Base-by-base conservation (phyloP, 192 early-diverging fungal species). In the Irineochytrium annulatum region DNA sequence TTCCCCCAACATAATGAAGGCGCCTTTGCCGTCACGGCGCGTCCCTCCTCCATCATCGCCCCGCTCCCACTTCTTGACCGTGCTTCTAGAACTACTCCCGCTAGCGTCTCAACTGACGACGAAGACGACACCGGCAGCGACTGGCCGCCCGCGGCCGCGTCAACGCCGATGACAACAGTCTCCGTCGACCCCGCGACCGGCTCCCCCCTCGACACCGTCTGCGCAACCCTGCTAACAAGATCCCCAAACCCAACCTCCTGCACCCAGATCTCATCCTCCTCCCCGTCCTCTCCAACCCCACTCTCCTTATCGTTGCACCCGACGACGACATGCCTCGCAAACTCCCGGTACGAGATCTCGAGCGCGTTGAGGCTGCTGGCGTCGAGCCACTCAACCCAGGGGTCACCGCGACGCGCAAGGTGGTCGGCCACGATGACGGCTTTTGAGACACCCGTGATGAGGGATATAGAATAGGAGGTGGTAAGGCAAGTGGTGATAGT, bases 381-480 rank as follows among this genome's bases (percentile, higher is more conserved):
- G 46, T 49, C 46, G 11, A 49, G 24, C 46, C 46, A 49, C 24
- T 49, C 46, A 8, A 49, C 24, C 46, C 46, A 49, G 11, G 22
- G 6, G 13, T 49, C 46, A 24, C 11, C 24, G 6, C 26, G 13
- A 8, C 46, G 13, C 46, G 26, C 26, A 24, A 49, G 46, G 11
- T 24, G 46, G 24, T 49, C 46, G 6, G 46, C 46, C 13, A 49
- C 46, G 17, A 49, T 22, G 46, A 49, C 26, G 46, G 46, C 13
- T 49, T 49, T 49, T 14, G 13, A 6, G 46, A 24, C 11, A 22
- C 46, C 46, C 11, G 46, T 49, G 24, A 49, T 22, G 46, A 49
- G 13, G 13, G 26, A 8, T 5, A 49, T 8, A 8, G 46, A 49
- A 6, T 14, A 8, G 24, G 46, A 24, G 24, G 46, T 6, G 6